Conservation (phyloP, 2,329 filamentous ascomycete genomes). For the Cladosporium sp. region DNA sequence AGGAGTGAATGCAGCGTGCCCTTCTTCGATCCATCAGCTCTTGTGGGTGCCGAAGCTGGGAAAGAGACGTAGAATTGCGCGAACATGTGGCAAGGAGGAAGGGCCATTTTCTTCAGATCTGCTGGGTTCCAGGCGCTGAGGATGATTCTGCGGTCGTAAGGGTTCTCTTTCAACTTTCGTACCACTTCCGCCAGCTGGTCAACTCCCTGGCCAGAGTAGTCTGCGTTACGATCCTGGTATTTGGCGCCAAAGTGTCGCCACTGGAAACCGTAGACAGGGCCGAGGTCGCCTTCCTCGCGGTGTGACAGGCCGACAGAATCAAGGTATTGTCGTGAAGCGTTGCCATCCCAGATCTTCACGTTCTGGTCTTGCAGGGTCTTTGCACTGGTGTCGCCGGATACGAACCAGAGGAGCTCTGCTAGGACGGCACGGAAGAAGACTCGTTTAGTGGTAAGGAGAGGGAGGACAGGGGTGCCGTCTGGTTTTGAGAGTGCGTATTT, state of each 20-base stretch:
- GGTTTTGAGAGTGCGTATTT: slow-evolving; percentile 74
- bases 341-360: slow-evolving; percentile 98
- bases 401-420: slow-evolving; percentile 93
- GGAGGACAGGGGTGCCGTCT: slow-evolving; percentile 62
- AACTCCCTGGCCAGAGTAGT: slow-evolving; percentile 84
- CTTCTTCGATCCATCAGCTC: slow-evolving; percentile 37
- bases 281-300: slow-evolving; percentile 81
- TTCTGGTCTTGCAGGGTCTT: slow-evolving; percentile 69
- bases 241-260: slow-evolving; percentile 97
- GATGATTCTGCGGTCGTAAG: slow-evolving; percentile 86
- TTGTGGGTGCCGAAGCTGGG: slow-evolving; percentile 38
- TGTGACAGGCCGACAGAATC: slow-evolving; percentile 77
- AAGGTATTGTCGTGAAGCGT: slow-evolving; percentile 84
- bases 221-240: slow-evolving; percentile 71
- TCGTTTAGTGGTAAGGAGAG: slow-evolving; percentile 93
- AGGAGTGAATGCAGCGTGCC: slow-evolving; percentile 80
- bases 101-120: slow-evolving; percentile 80
- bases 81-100: slow-evolving; percentile 96
- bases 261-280: slow-evolving; percentile 96
- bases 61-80: slow-evolving; percentile 91
- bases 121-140: slow-evolving; percentile 90
- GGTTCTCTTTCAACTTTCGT: slow-evolving; percentile 73
- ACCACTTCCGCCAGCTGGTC: slow-evolving; percentile 93
- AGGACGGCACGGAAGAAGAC: slow-evolving; percentile 89
- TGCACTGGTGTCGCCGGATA: slow-evolving; percentile 78